Base-by-base conservation (phyloP, 2,329 filamentous ascomycete species). In the Ophiostoma quercus region DNA sequence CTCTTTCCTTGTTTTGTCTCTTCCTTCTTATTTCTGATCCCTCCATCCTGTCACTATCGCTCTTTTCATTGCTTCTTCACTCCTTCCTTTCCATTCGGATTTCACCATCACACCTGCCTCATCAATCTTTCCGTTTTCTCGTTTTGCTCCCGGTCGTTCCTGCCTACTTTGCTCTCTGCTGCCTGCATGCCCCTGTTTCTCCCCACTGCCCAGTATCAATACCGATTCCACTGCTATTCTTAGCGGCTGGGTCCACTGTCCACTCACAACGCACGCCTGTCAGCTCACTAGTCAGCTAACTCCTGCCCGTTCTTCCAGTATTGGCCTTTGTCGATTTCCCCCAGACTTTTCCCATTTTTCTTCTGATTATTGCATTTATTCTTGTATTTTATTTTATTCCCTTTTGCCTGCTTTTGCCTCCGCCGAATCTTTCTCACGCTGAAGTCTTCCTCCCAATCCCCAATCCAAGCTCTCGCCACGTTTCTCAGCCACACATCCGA, bases 401-500 rank as follows among this genome's bases (percentile, higher is more conserved):
- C 51, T 57, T 57, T 57, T 57, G 22, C 16, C 51, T 25, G 9
- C 22, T 57, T 57, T 25, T 14, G n/a, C 22, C n/a, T 57, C 51
- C 22, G 51, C 8, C 51, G 43, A 29, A 9, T 39, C 16, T 32
- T 63, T 63, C 19, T 19, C 14, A 3, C 32, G 6, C 1, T 32
- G 39, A 12, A 41, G 39, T 41, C 39, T 14, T 11, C 11, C 11
- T 41, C 14, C 29, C 19, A 62, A 22, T 25, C 51, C 16, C 29
- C 14, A 39, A 37, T 32, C 29, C 8, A 63, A 74, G 73, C 73
- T 74, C 66, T 74, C 73, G 73, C 73, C 73, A 74, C 73, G 71
- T 73, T 73, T 77, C 75, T 73, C 76, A 78, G 77, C 77, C 77
- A 78, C 77, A 78, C n/a, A 47, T 41, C 22, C 66, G 14, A 63